These are phyloP conservation scores for Clavispora santaluciae DNA, from an alignment of 805 yeast genomes.

Conservation along the genomic window DNA sequence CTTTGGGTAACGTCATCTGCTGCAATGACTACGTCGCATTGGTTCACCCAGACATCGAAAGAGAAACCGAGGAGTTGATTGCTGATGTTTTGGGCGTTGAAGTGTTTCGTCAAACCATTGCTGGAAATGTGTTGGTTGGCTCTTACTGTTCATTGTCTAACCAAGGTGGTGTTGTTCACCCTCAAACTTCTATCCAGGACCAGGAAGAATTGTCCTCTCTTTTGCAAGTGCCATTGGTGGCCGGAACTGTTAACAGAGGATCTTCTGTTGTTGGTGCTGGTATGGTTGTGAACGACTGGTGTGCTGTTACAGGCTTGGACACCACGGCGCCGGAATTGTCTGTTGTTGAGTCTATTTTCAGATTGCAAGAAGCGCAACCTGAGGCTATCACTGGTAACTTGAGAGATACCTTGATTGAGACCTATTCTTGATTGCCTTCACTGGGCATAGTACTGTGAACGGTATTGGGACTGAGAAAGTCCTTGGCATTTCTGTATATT, in stretches of 20 bases:
- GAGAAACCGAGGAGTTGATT: constrained; percentile 97
- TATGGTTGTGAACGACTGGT: constrained; percentile 97
- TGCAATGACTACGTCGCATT: constrained; percentile 98
- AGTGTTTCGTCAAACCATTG: constrained; percentile 97
- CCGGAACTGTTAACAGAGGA: constrained; percentile 98
- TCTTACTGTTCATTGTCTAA: constrained; percentile 91
- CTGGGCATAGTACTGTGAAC: neutral
- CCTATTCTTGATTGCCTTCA: constrained; percentile 54
- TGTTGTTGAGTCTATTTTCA: constrained; percentile 93
- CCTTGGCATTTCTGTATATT: constrained; percentile 2
- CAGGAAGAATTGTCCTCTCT: constrained; percentile 96
- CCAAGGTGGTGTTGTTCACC: constrained; percentile 98
- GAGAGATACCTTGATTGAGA: constrained; percentile 89
- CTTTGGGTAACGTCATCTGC: constrained; percentile 95
- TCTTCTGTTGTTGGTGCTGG: constrained; percentile 98
- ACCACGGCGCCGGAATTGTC: constrained; percentile 98
- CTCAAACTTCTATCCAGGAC: constrained; percentile 94
- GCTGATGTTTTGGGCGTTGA: constrained; percentile 98
- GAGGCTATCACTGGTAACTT: constrained; percentile 78
- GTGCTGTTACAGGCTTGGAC: constrained; percentile 94
- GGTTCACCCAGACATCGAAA: constrained; percentile 98
- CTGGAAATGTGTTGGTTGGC: constrained; percentile 96
- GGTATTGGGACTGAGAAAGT: neutral
- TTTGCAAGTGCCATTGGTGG: constrained; percentile 95
- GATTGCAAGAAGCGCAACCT: constrained; percentile 87